phyloP scores from a whole-genome alignment of 2,329 filamentous ascomycete species.

The Ophiostoma pallidulum region DNA sequence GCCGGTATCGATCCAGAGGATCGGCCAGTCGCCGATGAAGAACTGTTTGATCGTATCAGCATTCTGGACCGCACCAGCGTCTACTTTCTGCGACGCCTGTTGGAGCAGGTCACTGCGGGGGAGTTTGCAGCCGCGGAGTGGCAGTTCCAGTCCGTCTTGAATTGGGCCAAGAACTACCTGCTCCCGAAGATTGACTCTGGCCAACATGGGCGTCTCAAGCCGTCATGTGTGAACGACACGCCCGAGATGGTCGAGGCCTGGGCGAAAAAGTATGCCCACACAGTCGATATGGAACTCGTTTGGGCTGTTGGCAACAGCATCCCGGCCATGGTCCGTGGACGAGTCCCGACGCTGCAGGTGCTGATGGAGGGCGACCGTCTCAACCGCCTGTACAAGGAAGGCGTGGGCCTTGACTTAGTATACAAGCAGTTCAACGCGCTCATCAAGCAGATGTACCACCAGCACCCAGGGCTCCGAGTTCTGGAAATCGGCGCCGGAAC shows the following conservation, averaged over 20 bases:
- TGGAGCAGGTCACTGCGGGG: slow-evolving; percentile 5
- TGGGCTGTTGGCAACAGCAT: slow-evolving; percentile 11
- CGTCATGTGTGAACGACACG: slow-evolving; percentile 5
- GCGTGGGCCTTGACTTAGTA: slow-evolving; percentile 15
- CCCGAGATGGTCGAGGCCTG: slow-evolving; percentile 8
- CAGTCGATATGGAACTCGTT: slow-evolving; percentile 14
- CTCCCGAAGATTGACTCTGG: slow-evolving; percentile 11
- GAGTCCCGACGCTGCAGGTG: slow-evolving; percentile 22
- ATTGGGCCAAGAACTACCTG: slow-evolving; percentile 10
- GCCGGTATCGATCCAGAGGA: slow-evolving; percentile 7
- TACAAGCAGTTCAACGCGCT: slow-evolving; percentile 19
- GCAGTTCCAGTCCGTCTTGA: slow-evolving; percentile 9
- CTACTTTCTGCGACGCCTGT: slow-evolving; percentile 8
- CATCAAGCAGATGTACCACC: slow-evolving; percentile 15
- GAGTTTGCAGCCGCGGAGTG: slow-evolving; percentile 10
- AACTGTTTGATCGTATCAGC: slow-evolving; percentile 6
- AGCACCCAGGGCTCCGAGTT: slow-evolving; percentile 22
- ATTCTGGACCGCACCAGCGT: slow-evolving; percentile 9
- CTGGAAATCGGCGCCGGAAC: slow-evolving; percentile 29
- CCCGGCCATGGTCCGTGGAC: slow-evolving; percentile 11
- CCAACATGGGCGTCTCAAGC: slow-evolving; percentile 10
- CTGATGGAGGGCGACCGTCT: slow-evolving; percentile 27
- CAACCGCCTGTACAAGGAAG: slow-evolving; percentile 24
- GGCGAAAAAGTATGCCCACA: neutral
- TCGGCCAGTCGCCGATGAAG: slow-evolving; percentile 2